Evolutionary conservation across 805 yeast genomes (phyloP), one percentile per base, ranked within the genome.

Genomic region (Priceomyces fermenticarens): DNA sequence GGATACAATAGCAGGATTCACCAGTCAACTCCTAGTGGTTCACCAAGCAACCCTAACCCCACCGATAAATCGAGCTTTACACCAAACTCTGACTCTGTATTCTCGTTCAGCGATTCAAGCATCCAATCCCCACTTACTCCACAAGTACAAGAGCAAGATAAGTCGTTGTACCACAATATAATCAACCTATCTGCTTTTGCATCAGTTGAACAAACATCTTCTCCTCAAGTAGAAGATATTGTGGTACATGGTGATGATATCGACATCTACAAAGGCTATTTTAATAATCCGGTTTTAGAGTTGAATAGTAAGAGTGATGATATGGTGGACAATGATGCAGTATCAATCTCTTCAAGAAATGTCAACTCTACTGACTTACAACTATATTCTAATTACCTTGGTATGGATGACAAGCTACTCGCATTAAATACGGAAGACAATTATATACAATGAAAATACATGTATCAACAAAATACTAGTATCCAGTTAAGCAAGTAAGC

Each of bases 371-470:
- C 45, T 15, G 62, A 59, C 40, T 35, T 51, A 16, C 44, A 47
- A 25, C 14, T 55, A n/a, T 60, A 60, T 40, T 42, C 51, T n/a
- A 44, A 49, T 13, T 60, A 59, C 34, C 38, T 53, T 10, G 66
- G 64, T 6, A 41, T 47, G 10, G 59, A 50, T 3, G 57, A 53
- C 10, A 43, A 40, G 32, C 32, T 38, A 4, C 44, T 55, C 12
- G 48, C 50, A 28, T 45, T 60, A 12, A 52, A 48, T 30, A 49
- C 66, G 5, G 60, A 59, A 40, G 63, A 62, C 39, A 55, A 62
- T 39, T 62, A 62, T 36, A 61, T 62, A 31, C 46, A 38, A 12
- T 49, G 20, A 37, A 14, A 5, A 4, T 6, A 29, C 13, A 6
- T 14, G 6, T 20, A 20, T 20, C 25, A 20, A 20, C 25, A 5